Conservation (phyloP, 768 basidiomycete species). For the Pleurotus ostreatus region DNA sequence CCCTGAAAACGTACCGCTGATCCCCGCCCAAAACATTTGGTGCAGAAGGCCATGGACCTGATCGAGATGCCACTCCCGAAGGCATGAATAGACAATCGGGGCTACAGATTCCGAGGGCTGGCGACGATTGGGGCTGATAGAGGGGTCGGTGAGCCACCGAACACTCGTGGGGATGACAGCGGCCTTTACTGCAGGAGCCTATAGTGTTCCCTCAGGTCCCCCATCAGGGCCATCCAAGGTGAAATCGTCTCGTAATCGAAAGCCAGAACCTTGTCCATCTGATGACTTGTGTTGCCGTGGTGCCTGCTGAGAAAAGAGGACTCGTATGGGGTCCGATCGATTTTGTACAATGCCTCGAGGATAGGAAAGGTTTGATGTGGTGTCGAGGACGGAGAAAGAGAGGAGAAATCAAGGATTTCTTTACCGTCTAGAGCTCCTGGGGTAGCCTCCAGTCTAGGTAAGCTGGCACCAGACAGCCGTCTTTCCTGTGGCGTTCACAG, state of each 20-base stretch:
- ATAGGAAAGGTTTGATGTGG: slow-evolving; percentile 26
- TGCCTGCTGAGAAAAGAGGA: slow-evolving; percentile 66
- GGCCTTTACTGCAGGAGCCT: slow-evolving; percentile 47
- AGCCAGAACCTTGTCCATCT: slow-evolving; percentile 37
- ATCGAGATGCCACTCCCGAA: slow-evolving; percentile 53
- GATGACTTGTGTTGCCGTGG: slow-evolving; percentile 21
- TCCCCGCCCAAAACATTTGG: slow-evolving; percentile 72
- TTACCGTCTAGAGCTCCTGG: slow-evolving; percentile 6
- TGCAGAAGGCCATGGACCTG: slow-evolving; percentile 72
- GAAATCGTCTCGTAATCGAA: slow-evolving; percentile 70
- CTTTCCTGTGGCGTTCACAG: slow-evolving; percentile 24
- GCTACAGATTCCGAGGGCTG: slow-evolving; percentile 34
- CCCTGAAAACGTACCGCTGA: slow-evolving; percentile 50
- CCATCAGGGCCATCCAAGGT: slow-evolving; percentile 76
- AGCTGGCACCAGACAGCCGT: slow-evolving; percentile 15
- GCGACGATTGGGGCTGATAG: slow-evolving; percentile 51
- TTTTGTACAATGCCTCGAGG: slow-evolving; percentile 49
- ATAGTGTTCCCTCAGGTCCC: slow-evolving; percentile 66
- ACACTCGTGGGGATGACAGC: background rate
- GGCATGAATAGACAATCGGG: slow-evolving; percentile 61
- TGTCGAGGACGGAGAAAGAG: slow-evolving; percentile 23
- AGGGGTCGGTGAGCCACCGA: slow-evolving; percentile 6
- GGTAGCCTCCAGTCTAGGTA: background rate
- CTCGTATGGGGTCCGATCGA: slow-evolving; percentile 61
- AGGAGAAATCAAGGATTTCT: slow-evolving; percentile 28